Evolutionary conservation across 169 alveolate genomes (phyloP), one percentile per base, ranked within the genome.

Genomic region (Cryptosporidium xiaoi): DNA sequence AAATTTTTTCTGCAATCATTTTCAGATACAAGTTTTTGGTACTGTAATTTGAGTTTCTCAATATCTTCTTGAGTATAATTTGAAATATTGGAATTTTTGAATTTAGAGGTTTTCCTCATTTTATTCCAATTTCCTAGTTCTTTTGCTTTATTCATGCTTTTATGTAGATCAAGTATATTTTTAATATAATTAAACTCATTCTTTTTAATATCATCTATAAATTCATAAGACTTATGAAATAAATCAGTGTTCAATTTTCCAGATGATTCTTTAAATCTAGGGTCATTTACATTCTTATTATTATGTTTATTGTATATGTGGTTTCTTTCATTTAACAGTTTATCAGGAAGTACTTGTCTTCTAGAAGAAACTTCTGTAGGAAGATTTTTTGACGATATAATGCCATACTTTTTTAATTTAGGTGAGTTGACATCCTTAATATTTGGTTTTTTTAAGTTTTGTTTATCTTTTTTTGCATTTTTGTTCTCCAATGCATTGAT

Each of bases 291-390:
- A 44, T 40, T 77, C 13, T 58, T 77, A 27, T 16, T 27, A 2
- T 48, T 48, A 27, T 77, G 77, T 46, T 77, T 77, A 40, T 77
- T 77, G 24, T 62, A 18, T 31, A 77, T 77, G 10, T 62, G 36
- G 18, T 77, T 77, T 56, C 56, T 77, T 60, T 77, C 87, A 40
- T 77, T 77, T 60, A 44, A 53, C 0, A 62, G 60, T 15, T 62
- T 77, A 20, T 77, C 71, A 0, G 87, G 87, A 24, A 77, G 40
- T 4, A 16, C 10, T 60, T 34, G 65, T 60, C 71, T 77, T 44
- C 87, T 56, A 48, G 87, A 77, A 12, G 87, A 77, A 18, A 77
- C 87, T 31, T 77, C 87, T 31, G 50, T 34, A 7, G 87, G 87
- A 34, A 40, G 31, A 44, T 77, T 77, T 64, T 56, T 69, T 2